Evolutionary conservation across 345 rosid genomes (phyloP).

Genomic region (Citrus glauca): DNA sequence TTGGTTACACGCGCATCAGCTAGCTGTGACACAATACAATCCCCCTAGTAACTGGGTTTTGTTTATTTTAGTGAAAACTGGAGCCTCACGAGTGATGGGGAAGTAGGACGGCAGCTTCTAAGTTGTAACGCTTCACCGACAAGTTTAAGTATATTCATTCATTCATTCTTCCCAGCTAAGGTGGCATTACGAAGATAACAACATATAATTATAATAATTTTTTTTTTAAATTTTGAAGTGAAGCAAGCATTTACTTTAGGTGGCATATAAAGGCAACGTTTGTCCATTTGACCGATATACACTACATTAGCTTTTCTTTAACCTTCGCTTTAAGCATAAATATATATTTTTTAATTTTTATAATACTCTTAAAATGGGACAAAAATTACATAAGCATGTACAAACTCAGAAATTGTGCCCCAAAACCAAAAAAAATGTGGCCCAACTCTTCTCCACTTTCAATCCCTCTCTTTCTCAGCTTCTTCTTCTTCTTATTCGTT

Average conservation of each 20-base stretch:
- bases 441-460: background rate
- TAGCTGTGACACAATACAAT: no score
- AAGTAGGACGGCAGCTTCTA: no score
- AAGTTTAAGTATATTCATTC: background rate
- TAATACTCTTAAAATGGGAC: background rate
- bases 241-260: background rate
- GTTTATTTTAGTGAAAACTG: no score
- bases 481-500: conserved; percentile 4
- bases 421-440: conserved; percentile 12
- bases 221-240: background rate
- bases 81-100: background rate
- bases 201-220: no score
- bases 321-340: background rate
- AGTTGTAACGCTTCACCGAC: no score
- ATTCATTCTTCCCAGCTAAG: background rate
- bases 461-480: background rate
- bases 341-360: no score
- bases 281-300: no score
- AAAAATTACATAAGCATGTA: background rate
- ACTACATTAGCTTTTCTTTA: no score
- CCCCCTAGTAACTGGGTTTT: no score
- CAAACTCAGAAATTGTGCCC: background rate
- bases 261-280: no score
- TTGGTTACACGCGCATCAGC: no score
- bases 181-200: background rate